These are phyloP conservation scores for Epichloe bromicola DNA, from an alignment of 2,329 filamentous ascomycete species.

Conservation along the genomic window DNA sequence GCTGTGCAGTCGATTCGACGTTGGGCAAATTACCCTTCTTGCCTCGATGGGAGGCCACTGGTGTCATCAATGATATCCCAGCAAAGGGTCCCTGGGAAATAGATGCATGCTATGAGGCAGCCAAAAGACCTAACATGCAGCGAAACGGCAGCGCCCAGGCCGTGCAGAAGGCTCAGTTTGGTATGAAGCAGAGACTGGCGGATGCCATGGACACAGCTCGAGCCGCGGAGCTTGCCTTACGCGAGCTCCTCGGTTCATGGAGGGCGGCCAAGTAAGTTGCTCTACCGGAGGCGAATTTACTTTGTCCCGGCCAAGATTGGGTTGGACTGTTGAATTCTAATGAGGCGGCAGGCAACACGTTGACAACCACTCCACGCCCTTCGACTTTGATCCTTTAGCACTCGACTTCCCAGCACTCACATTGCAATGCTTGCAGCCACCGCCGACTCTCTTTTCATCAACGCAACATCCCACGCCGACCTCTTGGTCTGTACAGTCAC, in stretches of 20 bases:
- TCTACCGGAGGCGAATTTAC: not conserved
- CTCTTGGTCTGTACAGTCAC: slow-evolving; percentile 72
- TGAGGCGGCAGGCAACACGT: slow-evolving; percentile 34
- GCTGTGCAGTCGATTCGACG: slow-evolving; percentile 31
- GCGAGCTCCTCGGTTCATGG: slow-evolving; percentile 70
- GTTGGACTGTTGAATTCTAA: slow-evolving; percentile 6
- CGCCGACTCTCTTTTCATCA: slow-evolving; percentile 69
- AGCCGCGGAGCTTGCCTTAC: slow-evolving; percentile 72
- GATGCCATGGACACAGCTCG: slow-evolving; percentile 68
- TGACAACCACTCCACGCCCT: slow-evolving; percentile 42
- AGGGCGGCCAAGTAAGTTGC: slow-evolving; percentile 68
- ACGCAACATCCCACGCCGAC: slow-evolving; percentile 65
- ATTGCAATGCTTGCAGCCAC: slow-evolving; percentile 66
- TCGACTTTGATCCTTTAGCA: slow-evolving; percentile 73
- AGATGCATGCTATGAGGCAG: slow-evolving; percentile 22
- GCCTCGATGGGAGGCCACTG: slow-evolving; percentile 62
- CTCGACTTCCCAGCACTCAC: slow-evolving; percentile 79
- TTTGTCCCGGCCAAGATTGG: not conserved
- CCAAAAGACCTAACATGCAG: slow-evolving; percentile 23
- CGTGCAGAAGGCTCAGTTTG: slow-evolving; percentile 47
- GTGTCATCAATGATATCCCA: slow-evolving; percentile 64
- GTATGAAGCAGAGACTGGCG: slow-evolving; percentile 47
- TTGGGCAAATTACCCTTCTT: slow-evolving; percentile 42
- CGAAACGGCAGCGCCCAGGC: slow-evolving; percentile 37
- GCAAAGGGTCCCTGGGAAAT: slow-evolving; percentile 21